phyloP scores from a whole-genome alignment of 1,284 basidiomycete species.

The Rhodotorula sp. region DNA sequence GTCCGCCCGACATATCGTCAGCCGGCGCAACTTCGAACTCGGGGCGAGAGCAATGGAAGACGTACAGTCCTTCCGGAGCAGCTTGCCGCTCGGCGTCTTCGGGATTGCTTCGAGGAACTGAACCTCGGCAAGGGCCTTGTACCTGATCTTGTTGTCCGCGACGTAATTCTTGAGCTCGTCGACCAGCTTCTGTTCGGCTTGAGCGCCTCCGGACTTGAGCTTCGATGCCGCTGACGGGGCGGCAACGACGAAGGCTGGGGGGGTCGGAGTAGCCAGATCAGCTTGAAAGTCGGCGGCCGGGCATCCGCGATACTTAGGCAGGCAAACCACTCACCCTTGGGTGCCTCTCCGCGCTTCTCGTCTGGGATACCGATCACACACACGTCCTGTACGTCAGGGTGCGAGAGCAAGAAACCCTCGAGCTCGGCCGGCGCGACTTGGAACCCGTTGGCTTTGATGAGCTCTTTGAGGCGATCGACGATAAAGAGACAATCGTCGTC shows the following conservation, averaged over 20 bases:
- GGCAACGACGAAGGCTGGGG: slow-evolving; percentile 53
- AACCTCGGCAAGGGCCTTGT: slow-evolving; percentile 70
- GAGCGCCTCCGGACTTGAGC: background rate
- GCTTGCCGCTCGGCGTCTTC: slow-evolving; percentile 46
- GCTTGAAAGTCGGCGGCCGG: slow-evolving; percentile 47
- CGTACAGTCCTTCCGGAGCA: slow-evolving; percentile 30
- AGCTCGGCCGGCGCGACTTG: slow-evolving; percentile 61
- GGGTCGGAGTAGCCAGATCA: slow-evolving; percentile 55
- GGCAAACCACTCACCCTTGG: slow-evolving; percentile 55
- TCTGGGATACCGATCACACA: slow-evolving; percentile 74
- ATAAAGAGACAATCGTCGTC: slow-evolving; percentile 28
- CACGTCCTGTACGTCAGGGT: slow-evolving; percentile 65
- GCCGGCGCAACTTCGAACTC: background rate
- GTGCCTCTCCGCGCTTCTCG: slow-evolving; percentile 74
- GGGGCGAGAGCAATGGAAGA: background rate
- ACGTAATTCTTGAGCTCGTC: slow-evolving; percentile 58
- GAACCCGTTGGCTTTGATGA: slow-evolving; percentile 32
- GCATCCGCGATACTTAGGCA: slow-evolving; percentile 49
- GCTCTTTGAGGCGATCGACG: slow-evolving; percentile 40
- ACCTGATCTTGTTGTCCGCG: slow-evolving; percentile 64
- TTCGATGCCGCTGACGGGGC: slow-evolving; percentile 5
- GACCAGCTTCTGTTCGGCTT: slow-evolving; percentile 15
- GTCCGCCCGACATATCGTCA: background rate
- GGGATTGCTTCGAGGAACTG: slow-evolving; percentile 67
- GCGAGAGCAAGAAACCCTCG: slow-evolving; percentile 69